Conservation (phyloP, 78 protist genomes). For the Acrasis kona region DNA sequence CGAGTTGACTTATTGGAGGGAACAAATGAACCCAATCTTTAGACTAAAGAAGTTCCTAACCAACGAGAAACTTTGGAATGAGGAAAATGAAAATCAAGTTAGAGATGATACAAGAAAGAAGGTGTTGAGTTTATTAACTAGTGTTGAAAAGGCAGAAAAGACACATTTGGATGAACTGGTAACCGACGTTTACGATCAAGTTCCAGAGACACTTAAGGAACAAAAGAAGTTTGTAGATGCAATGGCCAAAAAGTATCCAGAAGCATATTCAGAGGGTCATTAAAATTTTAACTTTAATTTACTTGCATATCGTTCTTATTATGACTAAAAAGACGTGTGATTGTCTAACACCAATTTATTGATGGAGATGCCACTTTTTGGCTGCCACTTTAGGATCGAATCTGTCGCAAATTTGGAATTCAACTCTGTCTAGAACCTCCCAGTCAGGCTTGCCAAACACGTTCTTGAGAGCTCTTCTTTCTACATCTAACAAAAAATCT, state of each 20-base stretch:
- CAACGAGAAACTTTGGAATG: slow-evolving; percentile 16
- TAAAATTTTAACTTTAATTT: too few relatives aligned
- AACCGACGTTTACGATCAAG: slow-evolving; percentile 69
- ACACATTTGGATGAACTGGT: slow-evolving; percentile 49
- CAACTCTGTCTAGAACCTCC: too few relatives aligned
- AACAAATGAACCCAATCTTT: slow-evolving; percentile 39
- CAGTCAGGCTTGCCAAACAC: too few relatives aligned
- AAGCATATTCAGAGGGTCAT: slow-evolving; percentile 25
- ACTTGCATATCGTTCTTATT: too few relatives aligned
- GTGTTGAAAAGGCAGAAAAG: slow-evolving; percentile 41
- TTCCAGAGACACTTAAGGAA: slow-evolving; percentile 26
- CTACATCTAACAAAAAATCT: too few relatives aligned
- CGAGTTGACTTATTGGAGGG: slow-evolving; percentile 47
- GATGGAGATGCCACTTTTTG: too few relatives aligned
- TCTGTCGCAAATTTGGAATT: too few relatives aligned
- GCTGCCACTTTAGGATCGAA: too few relatives aligned
- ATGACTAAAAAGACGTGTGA: too few relatives aligned
- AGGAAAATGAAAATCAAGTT: slow-evolving; percentile 11
- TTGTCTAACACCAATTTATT: too few relatives aligned
- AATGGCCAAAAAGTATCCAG: slow-evolving; percentile 42
- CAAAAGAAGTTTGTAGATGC: slow-evolving; percentile 44
- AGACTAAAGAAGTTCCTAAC: slow-evolving; percentile 24
- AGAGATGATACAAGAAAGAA: neutral
- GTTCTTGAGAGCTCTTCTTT: too few relatives aligned
- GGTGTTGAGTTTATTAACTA: slow-evolving; percentile 13